Percentiles rank a stretch among this genome's conserved stretches.
Conservation (phyloP, 2,329 filamentous ascomycete species). For the Myriosclerotinia scirpicola region DNA sequence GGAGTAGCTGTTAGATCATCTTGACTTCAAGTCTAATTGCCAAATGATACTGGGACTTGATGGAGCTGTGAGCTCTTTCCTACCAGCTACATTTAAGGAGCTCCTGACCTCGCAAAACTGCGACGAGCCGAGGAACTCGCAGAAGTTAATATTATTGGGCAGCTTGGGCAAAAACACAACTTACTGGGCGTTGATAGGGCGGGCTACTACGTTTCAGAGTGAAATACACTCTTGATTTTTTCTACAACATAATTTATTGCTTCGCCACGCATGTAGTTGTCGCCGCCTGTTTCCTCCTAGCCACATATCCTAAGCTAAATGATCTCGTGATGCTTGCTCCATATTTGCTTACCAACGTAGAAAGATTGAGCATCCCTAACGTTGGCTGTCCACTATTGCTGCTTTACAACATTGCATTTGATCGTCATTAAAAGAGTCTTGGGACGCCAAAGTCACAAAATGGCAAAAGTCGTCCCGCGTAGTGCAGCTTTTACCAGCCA, state of each 20-base stretch:
- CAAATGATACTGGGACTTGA: background rate
- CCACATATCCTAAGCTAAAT: background rate
- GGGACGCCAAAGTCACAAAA: background rate
- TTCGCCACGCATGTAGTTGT: constrained; percentile 18
- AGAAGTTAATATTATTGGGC: background rate
- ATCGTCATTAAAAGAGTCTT: background rate
- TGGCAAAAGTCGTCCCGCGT: background rate
- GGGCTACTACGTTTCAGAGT: constrained; percentile 10
- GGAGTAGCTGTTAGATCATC: background rate
- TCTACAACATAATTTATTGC: background rate
- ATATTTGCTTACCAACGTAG: background rate
- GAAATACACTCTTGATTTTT: background rate
- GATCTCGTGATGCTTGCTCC: background rate
- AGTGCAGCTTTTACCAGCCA: constrained; percentile 3
- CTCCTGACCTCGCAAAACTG: background rate
- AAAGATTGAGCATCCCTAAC: background rate
- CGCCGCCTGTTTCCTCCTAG: background rate
- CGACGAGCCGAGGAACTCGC: background rate
- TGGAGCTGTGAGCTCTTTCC: background rate
- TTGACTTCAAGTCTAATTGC: background rate
- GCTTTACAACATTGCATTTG: background rate
- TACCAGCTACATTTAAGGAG: background rate
- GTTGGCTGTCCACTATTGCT: background rate
- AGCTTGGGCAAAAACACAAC: background rate
- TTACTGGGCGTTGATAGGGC: constrained; percentile 15